phyloP scores from a whole-genome alignment of 2,329 filamentous ascomycete genomes.

The Aspergillus sp. region DNA sequence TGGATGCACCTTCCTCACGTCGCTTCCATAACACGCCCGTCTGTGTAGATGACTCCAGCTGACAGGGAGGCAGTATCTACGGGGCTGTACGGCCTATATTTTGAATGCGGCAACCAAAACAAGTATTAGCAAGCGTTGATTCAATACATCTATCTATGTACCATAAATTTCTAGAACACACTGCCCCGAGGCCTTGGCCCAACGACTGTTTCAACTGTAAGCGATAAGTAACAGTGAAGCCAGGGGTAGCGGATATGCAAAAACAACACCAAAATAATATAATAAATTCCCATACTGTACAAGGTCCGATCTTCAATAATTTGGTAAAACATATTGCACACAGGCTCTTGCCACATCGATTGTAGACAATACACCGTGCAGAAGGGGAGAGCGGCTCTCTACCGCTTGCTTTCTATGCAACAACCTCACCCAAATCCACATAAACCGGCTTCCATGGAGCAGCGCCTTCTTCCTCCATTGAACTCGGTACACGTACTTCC shows the following conservation, averaged over 20 bases:
- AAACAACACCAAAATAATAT: slow-evolving; percentile 17
- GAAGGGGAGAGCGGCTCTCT: slow-evolving; percentile 18
- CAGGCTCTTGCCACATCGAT: slow-evolving; percentile 13
- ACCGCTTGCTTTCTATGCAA: slow-evolving; percentile 44
- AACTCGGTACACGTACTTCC: slow-evolving; percentile 66
- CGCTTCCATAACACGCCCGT: not conserved
- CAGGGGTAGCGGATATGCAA: not conserved
- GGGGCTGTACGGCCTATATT: not conserved
- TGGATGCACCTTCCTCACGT: not conserved
- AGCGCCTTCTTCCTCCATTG: slow-evolving; percentile 63
- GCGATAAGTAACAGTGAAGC: not conserved
- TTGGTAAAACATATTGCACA: slow-evolving; percentile 28
- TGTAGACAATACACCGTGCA: slow-evolving; percentile 9
- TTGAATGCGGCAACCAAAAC: not conserved
- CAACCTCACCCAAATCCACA: slow-evolving; percentile 70
- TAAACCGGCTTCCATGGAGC: slow-evolving; percentile 66
- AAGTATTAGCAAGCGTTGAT: slow-evolving; percentile 12
- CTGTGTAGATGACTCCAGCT: not conserved
- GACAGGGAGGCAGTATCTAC: not conserved
- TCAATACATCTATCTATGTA: slow-evolving; percentile 24
- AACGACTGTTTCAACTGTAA: slow-evolving; percentile 14
- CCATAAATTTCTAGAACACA: slow-evolving; percentile 7
- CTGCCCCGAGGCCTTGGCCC: not conserved
- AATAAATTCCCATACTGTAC: slow-evolving; percentile 41
- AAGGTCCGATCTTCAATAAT: slow-evolving; percentile 35